Percentiles rank a stretch among this genome's conserved stretches.
Conservation (phyloP, 495 filamentous ascomycete genomes). For the Penicillium turbatum region DNA sequence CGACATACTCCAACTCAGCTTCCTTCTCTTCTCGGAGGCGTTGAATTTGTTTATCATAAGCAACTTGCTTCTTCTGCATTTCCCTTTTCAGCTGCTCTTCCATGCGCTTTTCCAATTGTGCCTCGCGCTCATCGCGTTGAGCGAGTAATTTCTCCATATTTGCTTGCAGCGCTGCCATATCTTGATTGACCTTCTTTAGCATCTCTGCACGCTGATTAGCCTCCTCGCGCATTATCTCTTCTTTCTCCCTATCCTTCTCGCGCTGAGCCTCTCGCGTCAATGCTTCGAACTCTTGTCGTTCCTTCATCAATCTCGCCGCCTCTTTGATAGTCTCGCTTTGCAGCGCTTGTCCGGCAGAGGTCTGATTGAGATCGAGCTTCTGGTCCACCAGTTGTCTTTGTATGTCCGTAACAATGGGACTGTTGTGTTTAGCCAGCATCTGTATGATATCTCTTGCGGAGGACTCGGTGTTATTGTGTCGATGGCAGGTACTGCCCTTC, state of each 20-base stretch:
- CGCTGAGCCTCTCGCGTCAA: not conserved
- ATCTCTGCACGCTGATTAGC: not conserved
- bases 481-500: conserved; percentile 2
- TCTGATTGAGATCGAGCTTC: not conserved
- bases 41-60: not conserved
- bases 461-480: conserved; percentile 2
- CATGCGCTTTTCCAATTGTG: not conserved
- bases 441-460: not conserved
- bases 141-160: not conserved
- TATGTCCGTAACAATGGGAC: not conserved
- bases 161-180: not conserved
- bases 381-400: conserved; percentile 2
- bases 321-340: conserved; percentile 1
- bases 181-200: not conserved
- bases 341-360: not conserved
- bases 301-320: not conserved
- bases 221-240: conserved; percentile 3
- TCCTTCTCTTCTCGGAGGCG: not conserved
- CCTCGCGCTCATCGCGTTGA: conserved; percentile 2
- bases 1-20: not conserved
- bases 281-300: not conserved
- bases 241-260: not conserved
- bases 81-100: not conserved
- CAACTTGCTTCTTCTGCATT: not conserved
- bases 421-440: not conserved